Percentiles rank a stretch among this genome's conserved stretches.
Conservation (phyloP, 2,329 filamentous ascomycete species). For the Cercospora sp. region DNA sequence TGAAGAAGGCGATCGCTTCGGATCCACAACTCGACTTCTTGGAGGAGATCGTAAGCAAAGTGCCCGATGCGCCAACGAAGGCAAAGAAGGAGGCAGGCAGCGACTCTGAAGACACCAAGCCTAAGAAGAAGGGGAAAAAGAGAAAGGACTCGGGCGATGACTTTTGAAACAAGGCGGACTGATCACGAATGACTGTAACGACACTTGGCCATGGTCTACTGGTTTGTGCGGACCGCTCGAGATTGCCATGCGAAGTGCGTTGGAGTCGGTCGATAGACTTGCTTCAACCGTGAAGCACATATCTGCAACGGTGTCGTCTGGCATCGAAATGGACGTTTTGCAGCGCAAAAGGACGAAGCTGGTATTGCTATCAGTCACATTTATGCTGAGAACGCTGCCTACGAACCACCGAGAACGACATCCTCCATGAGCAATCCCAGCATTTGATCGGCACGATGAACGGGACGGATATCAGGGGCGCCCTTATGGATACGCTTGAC, state of each 20-base stretch:
- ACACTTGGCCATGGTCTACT: neutral
- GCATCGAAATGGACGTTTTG: neutral
- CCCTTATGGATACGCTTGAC: neutral
- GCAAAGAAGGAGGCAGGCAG: constrained; percentile 42
- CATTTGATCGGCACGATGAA: neutral
- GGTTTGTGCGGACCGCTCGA: neutral
- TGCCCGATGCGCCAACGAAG: constrained; percentile 64
- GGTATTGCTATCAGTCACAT: neutral
- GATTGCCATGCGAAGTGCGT: neutral
- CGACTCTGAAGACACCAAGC: constrained; percentile 33
- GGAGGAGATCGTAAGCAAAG: constrained; percentile 82
- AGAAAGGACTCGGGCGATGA: constrained; percentile 36
- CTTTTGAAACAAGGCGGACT: constrained; percentile 19
- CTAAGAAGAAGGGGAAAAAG: constrained; percentile 31
- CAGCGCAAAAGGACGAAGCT: neutral
- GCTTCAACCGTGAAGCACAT: neutral
- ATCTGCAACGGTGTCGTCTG: neutral
- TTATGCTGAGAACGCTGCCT: neutral
- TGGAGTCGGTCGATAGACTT: neutral
- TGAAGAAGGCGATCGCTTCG: constrained; percentile 84
- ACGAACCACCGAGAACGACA: neutral
- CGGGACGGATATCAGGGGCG: neutral
- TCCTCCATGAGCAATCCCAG: neutral
- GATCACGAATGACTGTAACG: neutral
- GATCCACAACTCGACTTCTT: constrained; percentile 96